These are phyloP conservation scores for Styphnolobium japonicum DNA, from an alignment of 306 rosid genomes.

Conservation along the genomic window DNA sequence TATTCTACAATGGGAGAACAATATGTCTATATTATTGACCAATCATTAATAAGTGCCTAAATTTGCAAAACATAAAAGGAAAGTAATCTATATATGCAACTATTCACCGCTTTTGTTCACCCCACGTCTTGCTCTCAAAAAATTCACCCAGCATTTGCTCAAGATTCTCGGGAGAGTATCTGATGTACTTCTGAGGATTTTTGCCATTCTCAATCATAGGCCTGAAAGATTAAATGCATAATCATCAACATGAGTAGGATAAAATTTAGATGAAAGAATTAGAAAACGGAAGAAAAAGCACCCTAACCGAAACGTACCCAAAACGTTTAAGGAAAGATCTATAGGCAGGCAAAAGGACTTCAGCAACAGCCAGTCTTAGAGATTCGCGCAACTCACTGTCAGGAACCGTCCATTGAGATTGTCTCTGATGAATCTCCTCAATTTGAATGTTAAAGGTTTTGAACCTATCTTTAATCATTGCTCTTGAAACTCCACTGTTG, in stretches of 20 bases:
- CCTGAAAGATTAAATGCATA: slow-evolving; percentile 44
- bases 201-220: slow-evolving; percentile 88
- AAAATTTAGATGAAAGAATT: not conserved
- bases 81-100: not conserved
- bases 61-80: not conserved
- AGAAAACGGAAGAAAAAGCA: not conserved
- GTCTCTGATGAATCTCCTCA: slow-evolving; percentile 90
- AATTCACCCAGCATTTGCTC: slow-evolving; percentile 85
- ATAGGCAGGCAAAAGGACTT: slow-evolving; percentile 93
- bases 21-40: not conserved
- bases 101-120: slow-evolving; percentile 75
- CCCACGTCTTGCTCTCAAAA: slow-evolving; percentile 86
- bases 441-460: slow-evolving; percentile 82
- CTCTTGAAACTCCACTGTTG: slow-evolving; percentile 67
- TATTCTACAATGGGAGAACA: not conserved
- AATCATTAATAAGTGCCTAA: not conserved
- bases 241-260: not conserved
- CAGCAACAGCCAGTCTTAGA: slow-evolving; percentile 88
- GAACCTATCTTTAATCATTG: slow-evolving; percentile 73
- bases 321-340: slow-evolving; percentile 86
- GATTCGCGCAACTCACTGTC: slow-evolving; percentile 97
- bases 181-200: slow-evolving; percentile 73
- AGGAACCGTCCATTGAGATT: slow-evolving; percentile 96
- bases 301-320: slow-evolving; percentile 45
- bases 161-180: slow-evolving; percentile 63